Conservation (phyloP, 2,329 filamentous ascomycete genomes). For the Fusarium udum region DNA sequence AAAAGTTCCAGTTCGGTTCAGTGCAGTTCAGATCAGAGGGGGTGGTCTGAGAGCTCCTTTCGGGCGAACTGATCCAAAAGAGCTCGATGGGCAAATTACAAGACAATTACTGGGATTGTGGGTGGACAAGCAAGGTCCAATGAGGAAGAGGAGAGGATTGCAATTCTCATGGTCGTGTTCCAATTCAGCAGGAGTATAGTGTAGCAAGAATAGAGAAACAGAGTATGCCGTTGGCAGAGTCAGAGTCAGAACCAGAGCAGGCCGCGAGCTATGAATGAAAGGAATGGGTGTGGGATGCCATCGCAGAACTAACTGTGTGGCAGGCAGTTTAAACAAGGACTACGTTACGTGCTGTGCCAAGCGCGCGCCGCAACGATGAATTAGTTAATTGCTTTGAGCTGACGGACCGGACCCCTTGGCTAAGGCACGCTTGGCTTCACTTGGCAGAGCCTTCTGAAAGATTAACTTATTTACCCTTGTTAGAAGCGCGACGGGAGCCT, state of each 20-base stretch:
- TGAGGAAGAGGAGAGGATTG: background rate
- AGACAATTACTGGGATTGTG: constrained; percentile 11
- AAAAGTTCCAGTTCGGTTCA: constrained; percentile 7
- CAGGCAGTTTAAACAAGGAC: constrained; percentile 24
- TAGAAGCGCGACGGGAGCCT: constrained; percentile 31
- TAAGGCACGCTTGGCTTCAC: constrained; percentile 18
- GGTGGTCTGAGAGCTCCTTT: constrained; percentile 27
- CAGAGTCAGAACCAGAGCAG: constrained; percentile 28
- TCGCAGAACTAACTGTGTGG: constrained; percentile 39
- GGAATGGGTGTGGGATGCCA: constrained; percentile 39
- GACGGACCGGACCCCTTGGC: constrained; percentile 29
- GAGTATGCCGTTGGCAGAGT: constrained; percentile 21
- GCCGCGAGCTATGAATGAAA: constrained; percentile 21
- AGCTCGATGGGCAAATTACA: constrained; percentile 2
- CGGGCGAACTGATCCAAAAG: constrained; percentile 7
- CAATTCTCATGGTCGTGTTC: constrained; percentile 34
- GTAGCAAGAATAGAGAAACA: background rate
- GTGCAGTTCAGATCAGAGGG: background rate
- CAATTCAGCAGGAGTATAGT: background rate
- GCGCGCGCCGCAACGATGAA: constrained; percentile 27
- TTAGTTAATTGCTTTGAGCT: constrained; percentile 19
- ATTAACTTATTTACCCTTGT: constrained; percentile 23
- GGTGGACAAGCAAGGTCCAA: constrained; percentile 33
- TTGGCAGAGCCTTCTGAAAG: constrained; percentile 34
- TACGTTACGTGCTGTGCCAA: constrained; percentile 30